These are phyloP conservation scores for Gnaphalium uliginosum DNA, from an alignment of 129 eudicot genomes.

Conservation along the genomic window DNA sequence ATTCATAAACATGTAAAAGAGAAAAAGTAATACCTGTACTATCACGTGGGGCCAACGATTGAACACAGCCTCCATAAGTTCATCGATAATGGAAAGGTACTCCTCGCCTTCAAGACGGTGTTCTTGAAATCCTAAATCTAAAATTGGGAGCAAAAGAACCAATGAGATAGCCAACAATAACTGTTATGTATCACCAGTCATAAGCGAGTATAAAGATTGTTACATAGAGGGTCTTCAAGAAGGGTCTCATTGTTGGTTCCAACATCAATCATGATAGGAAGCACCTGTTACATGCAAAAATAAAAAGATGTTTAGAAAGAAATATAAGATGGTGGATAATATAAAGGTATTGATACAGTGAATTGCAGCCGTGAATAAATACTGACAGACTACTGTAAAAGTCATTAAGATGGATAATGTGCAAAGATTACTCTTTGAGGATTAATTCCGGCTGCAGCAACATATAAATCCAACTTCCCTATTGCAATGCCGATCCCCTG, in stretches of 20 bases:
- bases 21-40: conserved; percentile 67
- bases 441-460: conserved; percentile 99
- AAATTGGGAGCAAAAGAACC: not conserved
- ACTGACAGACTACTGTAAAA: no score
- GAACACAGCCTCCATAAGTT: conserved; percentile 94
- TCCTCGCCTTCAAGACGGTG: conserved; percentile 96
- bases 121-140: conserved; percentile 95
- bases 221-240: conserved; percentile 82
- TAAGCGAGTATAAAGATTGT: conserved; percentile 34
- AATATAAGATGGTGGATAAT: conserved; percentile 12
- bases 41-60: conserved; percentile 95
- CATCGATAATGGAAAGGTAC: conserved; percentile 80
- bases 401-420: conserved; percentile 7
- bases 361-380: no score
- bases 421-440: conserved; percentile 79
- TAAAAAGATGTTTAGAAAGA: not conserved
- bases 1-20: not conserved
- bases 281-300: conserved; percentile 53
- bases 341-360: not conserved
- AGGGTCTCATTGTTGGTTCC: conserved; percentile 95
- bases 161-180: not conserved
- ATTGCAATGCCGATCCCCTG: conserved; percentile 96
- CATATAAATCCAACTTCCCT: conserved; percentile 92
- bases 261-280: conserved; percentile 96
- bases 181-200: not conserved